phyloP scores from a whole-genome alignment of 805 yeast species.

The Candida boleticola region DNA sequence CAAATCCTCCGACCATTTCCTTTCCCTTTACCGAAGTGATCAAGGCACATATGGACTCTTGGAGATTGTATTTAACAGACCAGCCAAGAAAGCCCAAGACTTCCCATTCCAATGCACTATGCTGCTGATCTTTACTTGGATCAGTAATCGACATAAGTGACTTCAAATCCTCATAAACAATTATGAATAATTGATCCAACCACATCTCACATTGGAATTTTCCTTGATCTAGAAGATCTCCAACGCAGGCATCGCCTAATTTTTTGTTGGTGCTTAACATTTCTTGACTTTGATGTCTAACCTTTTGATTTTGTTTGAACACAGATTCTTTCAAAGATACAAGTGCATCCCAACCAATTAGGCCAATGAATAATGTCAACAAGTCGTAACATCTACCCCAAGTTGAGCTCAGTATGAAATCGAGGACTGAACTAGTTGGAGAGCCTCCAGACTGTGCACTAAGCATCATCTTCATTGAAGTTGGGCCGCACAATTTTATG shows the following conservation, averaged over 20 bases:
- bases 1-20: conserved; percentile 56
- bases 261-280: background rate
- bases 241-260: conserved; percentile 11
- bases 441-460: conserved; percentile 32
- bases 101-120: conserved; percentile 74
- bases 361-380: conserved; percentile 62
- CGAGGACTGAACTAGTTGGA: conserved; percentile 26
- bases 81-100: conserved; percentile 58
- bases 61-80: conserved; percentile 38
- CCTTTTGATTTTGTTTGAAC: conserved; percentile 41
- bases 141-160: conserved; percentile 23
- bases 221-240: conserved; percentile 18
- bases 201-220: conserved; percentile 61
- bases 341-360: conserved; percentile 81
- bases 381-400: conserved; percentile 58
- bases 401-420: conserved; percentile 32
- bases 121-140: conserved; percentile 29
- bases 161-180: conserved; percentile 60
- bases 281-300: background rate
- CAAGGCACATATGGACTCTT: conserved; percentile 35
- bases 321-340: conserved; percentile 63
- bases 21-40: conserved; percentile 48
- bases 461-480: conserved; percentile 22
- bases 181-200: conserved; percentile 72
- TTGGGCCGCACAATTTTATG: conserved; percentile 26